Evolutionary conservation across 2,329 filamentous ascomycete genomes (phyloP), one percentile per base, ranked within the genome.

Genomic region (Aspergillus ustus): DNA sequence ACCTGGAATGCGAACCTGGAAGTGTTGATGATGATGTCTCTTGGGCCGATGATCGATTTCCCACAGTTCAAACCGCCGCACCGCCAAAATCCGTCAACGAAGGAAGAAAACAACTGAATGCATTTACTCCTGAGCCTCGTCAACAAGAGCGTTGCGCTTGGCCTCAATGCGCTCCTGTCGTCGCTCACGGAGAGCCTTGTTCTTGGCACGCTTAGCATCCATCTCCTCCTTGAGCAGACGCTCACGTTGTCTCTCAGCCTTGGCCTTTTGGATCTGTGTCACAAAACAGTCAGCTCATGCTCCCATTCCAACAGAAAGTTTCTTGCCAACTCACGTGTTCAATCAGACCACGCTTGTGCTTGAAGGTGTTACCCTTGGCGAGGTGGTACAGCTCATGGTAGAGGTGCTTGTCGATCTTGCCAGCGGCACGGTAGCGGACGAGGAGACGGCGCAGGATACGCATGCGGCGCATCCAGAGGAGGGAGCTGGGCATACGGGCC

Each of bases 291-390:
- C 62, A 69, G 66, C 61, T 37, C 22, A 20, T 8, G 43, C 37
- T 51, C 17, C 19, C 20, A 9, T 31, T 7, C 15, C 46, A 7
- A n/a, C 7, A 28, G 5, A 19, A 11, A 17, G 19, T 15, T 25
- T 40, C 34, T 8, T 9, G 61, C 61, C 60, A 59, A 77, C 95
- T 80, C 96, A 99, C 95, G 87, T 99, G 95, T 89, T 99, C 95
- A 82, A 99, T 93, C 77, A 99, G 90, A 80, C 93, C 95, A 85
- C 95, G 91, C 93, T 98, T 99, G 92, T 99, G 95, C 93, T 99
- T 99, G 91, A 99, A 99, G 83, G 95, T 94, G 91, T 99, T 99
- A 96, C 95, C 96, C 93, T 99, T 99, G 90, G 91, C 95, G 82
- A 96, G 87, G 85, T 97, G 95, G 89, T 99, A 99, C 74, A 99